Conservation (phyloP, 768 basidiomycete species). For the Pisolithus orientalis region DNA sequence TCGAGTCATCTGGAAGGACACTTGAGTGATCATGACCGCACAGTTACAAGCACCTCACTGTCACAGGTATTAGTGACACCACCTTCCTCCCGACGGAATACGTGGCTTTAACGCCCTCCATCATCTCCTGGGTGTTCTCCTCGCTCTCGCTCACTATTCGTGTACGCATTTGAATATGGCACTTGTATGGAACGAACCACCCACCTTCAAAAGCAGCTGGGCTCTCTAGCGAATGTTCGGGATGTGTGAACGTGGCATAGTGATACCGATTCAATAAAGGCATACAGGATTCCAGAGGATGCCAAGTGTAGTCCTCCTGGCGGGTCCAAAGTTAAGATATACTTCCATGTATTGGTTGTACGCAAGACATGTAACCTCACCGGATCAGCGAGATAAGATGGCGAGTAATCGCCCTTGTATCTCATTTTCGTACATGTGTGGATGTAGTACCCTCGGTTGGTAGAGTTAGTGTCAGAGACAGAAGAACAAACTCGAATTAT, state of each 20-base stretch:
- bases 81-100: slow-evolving; percentile 15
- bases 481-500: slow-evolving; percentile 7
- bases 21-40: slow-evolving; percentile 4
- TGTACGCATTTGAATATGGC: slow-evolving; percentile 1
- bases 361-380: slow-evolving; percentile 32
- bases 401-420: slow-evolving; percentile 91
- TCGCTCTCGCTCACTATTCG: slow-evolving; percentile 10
- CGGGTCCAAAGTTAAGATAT: neutral
- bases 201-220: slow-evolving; percentile 25
- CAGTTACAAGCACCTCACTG: slow-evolving; percentile 12
- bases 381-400: slow-evolving; percentile 85
- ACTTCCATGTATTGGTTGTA: slow-evolving; percentile 1
- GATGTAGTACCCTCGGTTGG: slow-evolving; percentile 76
- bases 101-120: slow-evolving; percentile 14
- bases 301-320: slow-evolving; percentile 77
- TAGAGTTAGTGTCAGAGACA: neutral
- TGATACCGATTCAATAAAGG: slow-evolving; percentile 58
- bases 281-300: slow-evolving; percentile 54
- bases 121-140: slow-evolving; percentile 16
- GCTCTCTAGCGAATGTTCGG: slow-evolving; percentile 44
- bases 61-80: slow-evolving; percentile 20
- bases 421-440: slow-evolving; percentile 91
- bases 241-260: slow-evolving; percentile 65
- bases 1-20: slow-evolving; percentile 12
- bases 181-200: neutral